Conservation (phyloP, 1,284 basidiomycete species). For the Termitomyces sp. region DNA sequence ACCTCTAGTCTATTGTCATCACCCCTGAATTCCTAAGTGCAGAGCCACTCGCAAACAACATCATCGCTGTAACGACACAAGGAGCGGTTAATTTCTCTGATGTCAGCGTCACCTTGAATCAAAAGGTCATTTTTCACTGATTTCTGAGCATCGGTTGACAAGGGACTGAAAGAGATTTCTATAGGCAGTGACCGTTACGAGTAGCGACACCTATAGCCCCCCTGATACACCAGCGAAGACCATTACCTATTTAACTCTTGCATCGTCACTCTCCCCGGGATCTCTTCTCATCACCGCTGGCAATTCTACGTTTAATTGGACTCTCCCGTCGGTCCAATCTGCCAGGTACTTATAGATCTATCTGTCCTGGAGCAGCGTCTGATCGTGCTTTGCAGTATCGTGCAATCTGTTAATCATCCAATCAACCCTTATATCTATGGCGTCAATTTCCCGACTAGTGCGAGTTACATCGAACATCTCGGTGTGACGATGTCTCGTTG, state of each 20-base stretch:
- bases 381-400: constrained; percentile 26
- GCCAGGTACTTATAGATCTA: constrained; percentile 26
- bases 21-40: constrained; percentile 44
- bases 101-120: constrained; percentile 35
- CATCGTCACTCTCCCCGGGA: constrained; percentile 33
- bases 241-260: constrained; percentile 44
- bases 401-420: constrained; percentile 29
- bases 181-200: constrained; percentile 31
- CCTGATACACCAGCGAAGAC: constrained; percentile 39
- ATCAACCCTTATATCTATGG: constrained; percentile 46
- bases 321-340: constrained; percentile 37
- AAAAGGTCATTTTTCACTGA: constrained; percentile 24
- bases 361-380: neutral
- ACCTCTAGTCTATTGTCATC: constrained; percentile 34
- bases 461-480: constrained; percentile 39
- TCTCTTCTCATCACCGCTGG: constrained; percentile 37
- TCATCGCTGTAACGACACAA: constrained; percentile 42
- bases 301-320: constrained; percentile 33
- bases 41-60: constrained; percentile 41
- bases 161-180: neutral
- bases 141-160: neutral
- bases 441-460: constrained; percentile 45
- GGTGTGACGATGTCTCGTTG: constrained; percentile 46
- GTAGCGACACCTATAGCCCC: constrained; percentile 34
- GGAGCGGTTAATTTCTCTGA: constrained; percentile 39